Evolutionary conservation across 75 land plant genomes (phyloP).

Genomic region (Selaginella moellendorffii): DNA sequence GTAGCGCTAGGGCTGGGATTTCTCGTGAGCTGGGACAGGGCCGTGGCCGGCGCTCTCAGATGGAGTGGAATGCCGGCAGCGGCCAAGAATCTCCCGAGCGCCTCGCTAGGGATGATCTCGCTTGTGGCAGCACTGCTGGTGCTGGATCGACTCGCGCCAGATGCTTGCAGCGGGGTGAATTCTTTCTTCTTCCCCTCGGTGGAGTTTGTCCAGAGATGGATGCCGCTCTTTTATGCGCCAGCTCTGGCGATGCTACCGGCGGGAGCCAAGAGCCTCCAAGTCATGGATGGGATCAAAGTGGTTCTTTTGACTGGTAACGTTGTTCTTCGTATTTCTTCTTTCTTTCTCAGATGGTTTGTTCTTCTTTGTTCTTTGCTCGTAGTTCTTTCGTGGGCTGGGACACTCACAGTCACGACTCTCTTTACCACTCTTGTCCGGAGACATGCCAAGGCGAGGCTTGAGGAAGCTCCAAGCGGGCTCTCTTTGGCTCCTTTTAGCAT

Average conservation of each 20-base stretch:
- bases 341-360: too few species aligned
- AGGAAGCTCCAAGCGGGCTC: conserved; percentile 6
- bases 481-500: conserved; percentile 1
- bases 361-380: too few species aligned
- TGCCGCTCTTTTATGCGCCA: conserved; percentile 16
- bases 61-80: conserved; percentile 8
- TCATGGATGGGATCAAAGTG: conserved; percentile 5
- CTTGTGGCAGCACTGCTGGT: conserved; percentile 5
- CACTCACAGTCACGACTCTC: conserved; percentile 5
- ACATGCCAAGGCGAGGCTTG: conserved; percentile 2
- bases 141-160: conserved; percentile 3
- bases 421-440: conserved; percentile 9
- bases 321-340: too few species aligned
- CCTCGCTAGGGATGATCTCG: conserved; percentile 7
- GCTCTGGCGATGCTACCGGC: conserved; percentile 12
- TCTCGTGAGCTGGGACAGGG: conserved; percentile 12
- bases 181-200: conserved; percentile 10
- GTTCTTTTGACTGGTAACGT: conserved; percentile 7
- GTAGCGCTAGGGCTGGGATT: conserved; percentile 10
- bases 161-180: neutral
- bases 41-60: conserved; percentile 7
- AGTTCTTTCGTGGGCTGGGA: conserved; percentile 12
- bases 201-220: conserved; percentile 17
- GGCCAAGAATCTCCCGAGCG: conserved; percentile 5
- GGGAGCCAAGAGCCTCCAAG: conserved; percentile 1